A percentile compares a stretch with the other conserved stretches of the same genome.
Conservation (phyloP, 306 rosid genomes). For the Pterocarpus santalinus region DNA sequence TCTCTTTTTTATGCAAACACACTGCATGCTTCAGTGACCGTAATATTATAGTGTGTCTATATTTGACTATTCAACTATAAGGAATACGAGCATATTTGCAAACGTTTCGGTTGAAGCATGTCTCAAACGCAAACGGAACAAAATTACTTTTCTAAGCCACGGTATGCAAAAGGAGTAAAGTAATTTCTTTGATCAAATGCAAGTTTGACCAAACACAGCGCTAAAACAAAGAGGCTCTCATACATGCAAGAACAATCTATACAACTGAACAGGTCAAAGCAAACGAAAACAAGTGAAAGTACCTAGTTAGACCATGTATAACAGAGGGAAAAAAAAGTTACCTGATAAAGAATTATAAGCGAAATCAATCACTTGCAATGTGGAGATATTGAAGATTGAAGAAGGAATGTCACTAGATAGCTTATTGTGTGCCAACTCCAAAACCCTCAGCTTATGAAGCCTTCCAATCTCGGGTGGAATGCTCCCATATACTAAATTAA, state of each 20-base stretch:
- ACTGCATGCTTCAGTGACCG: too few relatives aligned
- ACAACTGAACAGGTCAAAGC: not conserved
- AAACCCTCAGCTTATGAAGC: constrained; percentile 21
- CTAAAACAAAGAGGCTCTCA: not conserved
- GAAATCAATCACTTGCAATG: constrained; percentile 6
- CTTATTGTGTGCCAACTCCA: constrained; percentile 6
- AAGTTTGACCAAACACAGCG: too few relatives aligned
- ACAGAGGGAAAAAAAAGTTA: not conserved
- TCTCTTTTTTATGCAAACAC: not conserved
- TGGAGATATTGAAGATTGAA: constrained; percentile 43
- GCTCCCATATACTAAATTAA: constrained; percentile 1
- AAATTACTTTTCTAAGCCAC: too few relatives aligned
- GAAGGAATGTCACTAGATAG: constrained; percentile 7
- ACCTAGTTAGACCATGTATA: not conserved
- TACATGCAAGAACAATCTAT: not conserved
- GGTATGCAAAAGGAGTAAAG: not conserved
- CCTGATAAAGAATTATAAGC: constrained; percentile 30
- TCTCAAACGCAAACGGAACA: too few relatives aligned
- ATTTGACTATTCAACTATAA: not conserved
- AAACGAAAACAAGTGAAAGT: not conserved
- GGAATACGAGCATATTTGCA: not conserved
- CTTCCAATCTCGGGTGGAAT: constrained; percentile 41
- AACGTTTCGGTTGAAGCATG: too few relatives aligned
- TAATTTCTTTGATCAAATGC: too few relatives aligned
- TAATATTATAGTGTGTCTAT: not conserved